phyloP scores from a whole-genome alignment of 2,329 filamentous ascomycete species.

The Talaromyces sp. region DNA sequence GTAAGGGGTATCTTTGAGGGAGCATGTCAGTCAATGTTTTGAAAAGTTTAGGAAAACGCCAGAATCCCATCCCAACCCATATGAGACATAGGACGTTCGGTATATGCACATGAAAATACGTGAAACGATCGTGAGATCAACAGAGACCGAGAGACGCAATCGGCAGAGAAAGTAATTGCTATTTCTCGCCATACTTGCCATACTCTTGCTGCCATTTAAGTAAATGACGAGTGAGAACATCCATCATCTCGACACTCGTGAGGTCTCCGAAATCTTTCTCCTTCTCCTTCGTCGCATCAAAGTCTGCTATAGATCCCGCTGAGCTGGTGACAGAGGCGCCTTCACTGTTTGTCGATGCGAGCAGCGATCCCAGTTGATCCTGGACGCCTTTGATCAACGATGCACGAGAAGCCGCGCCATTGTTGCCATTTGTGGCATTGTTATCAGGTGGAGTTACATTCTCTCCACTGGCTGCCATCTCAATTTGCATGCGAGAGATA shows the following conservation, averaged over 20 bases:
- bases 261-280: slow-evolving; percentile 67
- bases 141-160: slow-evolving; percentile 4
- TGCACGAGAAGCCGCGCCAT: slow-evolving; percentile 27
- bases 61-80: slow-evolving; percentile 9
- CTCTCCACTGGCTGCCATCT: slow-evolving; percentile 65
- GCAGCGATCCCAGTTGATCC: slow-evolving; percentile 33
- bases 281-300: slow-evolving; percentile 34
- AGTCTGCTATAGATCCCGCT: slow-evolving; percentile 25
- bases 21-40: slow-evolving; percentile 9
- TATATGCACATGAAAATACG: slow-evolving; percentile 22
- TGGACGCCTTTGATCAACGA: slow-evolving; percentile 32
- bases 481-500: slow-evolving; percentile 82
- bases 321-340: slow-evolving; percentile 20
- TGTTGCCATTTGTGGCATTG: slow-evolving; percentile 24
- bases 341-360: slow-evolving; percentile 28
- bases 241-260: slow-evolving; percentile 86
- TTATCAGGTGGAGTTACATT: slow-evolving; percentile 42
- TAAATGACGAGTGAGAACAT: slow-evolving; percentile 73
- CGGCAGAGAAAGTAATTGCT: neutral
- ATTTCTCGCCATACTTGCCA: slow-evolving; percentile 52
- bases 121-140: slow-evolving; percentile 19
- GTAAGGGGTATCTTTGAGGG: slow-evolving; percentile 1
- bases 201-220: slow-evolving; percentile 81
- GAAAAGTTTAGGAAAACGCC: slow-evolving; percentile 9
- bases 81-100: slow-evolving; percentile 10